These are phyloP conservation scores for Daldinia grandis DNA, from an alignment of 495 filamentous ascomycete genomes.

Conservation along the genomic window DNA sequence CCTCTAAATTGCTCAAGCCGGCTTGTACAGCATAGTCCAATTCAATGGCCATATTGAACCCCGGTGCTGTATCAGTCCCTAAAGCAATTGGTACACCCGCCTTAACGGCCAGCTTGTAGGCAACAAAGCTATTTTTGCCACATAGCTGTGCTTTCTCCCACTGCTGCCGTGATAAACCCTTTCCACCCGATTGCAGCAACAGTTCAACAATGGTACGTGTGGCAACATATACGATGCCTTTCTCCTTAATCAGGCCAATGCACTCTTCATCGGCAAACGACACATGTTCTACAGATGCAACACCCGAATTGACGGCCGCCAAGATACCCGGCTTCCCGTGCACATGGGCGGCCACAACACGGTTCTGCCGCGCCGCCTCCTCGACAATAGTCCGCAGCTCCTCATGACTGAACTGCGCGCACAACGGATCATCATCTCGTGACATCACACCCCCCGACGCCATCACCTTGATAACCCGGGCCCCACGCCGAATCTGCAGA, in stretches of 20 bases:
- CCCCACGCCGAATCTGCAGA: constrained; percentile 59
- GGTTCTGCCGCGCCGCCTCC: constrained; percentile 55
- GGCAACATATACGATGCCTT: constrained; percentile 54
- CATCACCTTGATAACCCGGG: constrained; percentile 60
- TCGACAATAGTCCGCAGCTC: constrained; percentile 59
- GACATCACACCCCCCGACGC: constrained; percentile 59
- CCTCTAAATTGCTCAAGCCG: constrained; percentile 60
- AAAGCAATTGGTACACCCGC: constrained; percentile 52
- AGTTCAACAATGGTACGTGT: constrained; percentile 55
- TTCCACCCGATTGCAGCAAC: constrained; percentile 43
- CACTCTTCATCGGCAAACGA: constrained; percentile 56
- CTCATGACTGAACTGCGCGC: constrained; percentile 59
- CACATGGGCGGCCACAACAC: constrained; percentile 59
- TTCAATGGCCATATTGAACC: constrained; percentile 58
- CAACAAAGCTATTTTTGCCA: constrained; percentile 44
- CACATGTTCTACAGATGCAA: constrained; percentile 59
- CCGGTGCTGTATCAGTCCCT: constrained; percentile 56
- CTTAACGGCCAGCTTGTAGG: constrained; percentile 57
- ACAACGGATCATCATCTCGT: constrained; percentile 54
- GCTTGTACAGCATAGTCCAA: constrained; percentile 59
- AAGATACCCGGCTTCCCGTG: constrained; percentile 63
- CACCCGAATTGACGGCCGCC: constrained; percentile 57
- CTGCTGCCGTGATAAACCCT: constrained; percentile 45
- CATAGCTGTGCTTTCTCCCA: constrained; percentile 55
- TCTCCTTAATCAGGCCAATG: constrained; percentile 56